Base-by-base conservation (phyloP, 768 basidiomycete species). In the Mycena rosella region DNA sequence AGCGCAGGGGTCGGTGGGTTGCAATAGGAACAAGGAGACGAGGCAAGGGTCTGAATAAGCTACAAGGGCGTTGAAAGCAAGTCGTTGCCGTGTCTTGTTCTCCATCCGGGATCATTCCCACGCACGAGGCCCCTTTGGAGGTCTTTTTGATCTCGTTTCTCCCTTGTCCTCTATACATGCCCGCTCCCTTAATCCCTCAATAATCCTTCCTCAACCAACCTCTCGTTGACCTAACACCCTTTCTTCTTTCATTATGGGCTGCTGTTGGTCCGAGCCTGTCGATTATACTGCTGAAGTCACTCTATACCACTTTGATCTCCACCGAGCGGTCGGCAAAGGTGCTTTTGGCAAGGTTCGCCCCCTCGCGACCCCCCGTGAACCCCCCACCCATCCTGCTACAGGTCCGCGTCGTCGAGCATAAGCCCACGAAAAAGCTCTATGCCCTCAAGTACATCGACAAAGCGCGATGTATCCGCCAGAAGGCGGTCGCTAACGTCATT, bases 391-490 rank as follows among this genome's bases (percentile, higher is more conserved):
- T 66, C 67, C 27, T 17, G 5, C 63, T 56, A 49, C 30, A 97
- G 96, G 96, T 99, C 78, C 90, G 96, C 76, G 96, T 98, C 51
- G 95, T 99, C 68, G 96, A 98, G 78, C 96, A 98, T 83, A 98
- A 97, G 78, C 90, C 91, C 75, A 89, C 94, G 2, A 96, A 96
- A 77, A 89, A 95, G 73, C 86, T 98, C 2, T 98, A 94, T 76
- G 96, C 96, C 24, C 89, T 98, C 81, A 99, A 99, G 77, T 98
- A 99, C 82, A 96, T 99, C 83, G 96, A 99, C 80, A 99, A 99
- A 80, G 86, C 94, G 51, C 91, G 90, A 76, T 94, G 96, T 79
- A 91, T 96, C 67, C 91, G 91, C 76, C 95, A 96, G 83, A 94
- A 92, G 79, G 95, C 96, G 14, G 88, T 96, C 13, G 93, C 92